Evolutionary conservation across 2,329 filamentous ascomycete species (phyloP), one percentile per base, ranked within the genome.

Genomic region (Beauveria sp.): DNA sequence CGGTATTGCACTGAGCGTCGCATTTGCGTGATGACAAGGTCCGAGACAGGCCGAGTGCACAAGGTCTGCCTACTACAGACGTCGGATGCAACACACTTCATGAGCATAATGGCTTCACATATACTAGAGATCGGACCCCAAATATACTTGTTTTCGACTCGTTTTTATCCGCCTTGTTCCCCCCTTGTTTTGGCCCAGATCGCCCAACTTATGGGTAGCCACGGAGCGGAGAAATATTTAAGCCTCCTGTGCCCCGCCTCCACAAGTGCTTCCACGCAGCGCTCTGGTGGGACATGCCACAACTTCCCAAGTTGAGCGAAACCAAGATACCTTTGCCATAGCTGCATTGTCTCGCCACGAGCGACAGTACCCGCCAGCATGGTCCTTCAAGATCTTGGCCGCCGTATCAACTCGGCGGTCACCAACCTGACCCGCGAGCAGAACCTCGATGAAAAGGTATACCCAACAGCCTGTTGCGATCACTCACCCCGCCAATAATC

Each of bases 371-470:
- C 46, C 50, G 60, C 61, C 63, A 64, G 71, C 73, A 99, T 99
- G 95, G 95, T 99, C 83, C 89, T 99, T 73, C 93, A 96, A 86
- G 95, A 99, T 84, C 86, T 99, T 63, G 95, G 95, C 70, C 92
- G 93, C 82, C 95, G 95, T 79, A 98, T 99, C 77, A 98, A 97
- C 79, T 86, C 91, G 81, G 95, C 95, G 70, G 90, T 99, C 79
- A 89, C 87, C 65, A 93, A 97, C 79, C 83, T 98, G 70, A 96
- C 93, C 63, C 85, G 93, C 71, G 91, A 95, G 62, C 90, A 87
- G 66, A 97, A 96, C 72, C 86, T 98, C 68, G 93, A 98, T 73
- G 95, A 99, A 79, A 98, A 98, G 88, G 91, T 89, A 72, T 67
- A 73, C 59, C 51, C 10, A 10, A 14, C 34, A 55, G 43, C 43